Conservation (phyloP, 345 rosid species). For the Syzygium jambos region DNA sequence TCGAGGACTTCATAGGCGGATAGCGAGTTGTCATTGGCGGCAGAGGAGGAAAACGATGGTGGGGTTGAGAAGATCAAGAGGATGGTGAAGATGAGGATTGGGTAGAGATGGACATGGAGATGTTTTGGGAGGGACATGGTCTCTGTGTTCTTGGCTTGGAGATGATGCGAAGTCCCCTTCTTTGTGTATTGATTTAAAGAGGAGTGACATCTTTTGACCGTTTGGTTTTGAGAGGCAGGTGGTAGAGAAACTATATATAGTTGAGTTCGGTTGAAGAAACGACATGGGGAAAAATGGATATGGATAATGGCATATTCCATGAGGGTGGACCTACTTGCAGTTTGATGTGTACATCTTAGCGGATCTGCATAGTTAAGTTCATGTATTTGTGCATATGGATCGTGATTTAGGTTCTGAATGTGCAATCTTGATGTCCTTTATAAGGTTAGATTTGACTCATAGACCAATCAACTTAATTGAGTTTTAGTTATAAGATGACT, state of each 20-base stretch:
- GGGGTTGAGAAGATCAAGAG: slow-evolving; percentile 3
- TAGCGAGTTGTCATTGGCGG: not conserved
- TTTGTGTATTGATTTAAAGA: not conserved
- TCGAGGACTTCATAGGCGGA: slow-evolving; percentile 23
- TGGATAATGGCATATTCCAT: not conserved
- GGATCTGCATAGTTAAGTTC: not conserved
- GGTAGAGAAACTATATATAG: not conserved
- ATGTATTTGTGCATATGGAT: not conserved
- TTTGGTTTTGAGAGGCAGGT: not conserved
- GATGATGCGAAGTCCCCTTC: not conserved
- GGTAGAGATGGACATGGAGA: not conserved
- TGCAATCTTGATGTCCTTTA: not conserved
- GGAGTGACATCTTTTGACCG: slow-evolving; percentile 1
- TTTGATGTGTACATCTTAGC: not conserved
- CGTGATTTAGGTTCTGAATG: not conserved
- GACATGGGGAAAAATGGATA: not conserved
- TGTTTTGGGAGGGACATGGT: not conserved
- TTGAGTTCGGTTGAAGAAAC: not conserved
- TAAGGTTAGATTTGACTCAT: not conserved
- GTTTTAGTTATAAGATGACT: not conserved
- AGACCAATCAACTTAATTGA: not conserved
- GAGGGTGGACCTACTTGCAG: not conserved
- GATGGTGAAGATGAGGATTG: slow-evolving; percentile 1
- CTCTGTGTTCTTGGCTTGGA: not conserved
- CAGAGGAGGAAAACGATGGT: not conserved